Percentiles rank a stretch among this genome's conserved stretches.
These are phyloP conservation scores for Xylariomycetidae sp. DNA, from an alignment of 2,329 filamentous ascomycete genomes.

Conservation along the genomic window DNA sequence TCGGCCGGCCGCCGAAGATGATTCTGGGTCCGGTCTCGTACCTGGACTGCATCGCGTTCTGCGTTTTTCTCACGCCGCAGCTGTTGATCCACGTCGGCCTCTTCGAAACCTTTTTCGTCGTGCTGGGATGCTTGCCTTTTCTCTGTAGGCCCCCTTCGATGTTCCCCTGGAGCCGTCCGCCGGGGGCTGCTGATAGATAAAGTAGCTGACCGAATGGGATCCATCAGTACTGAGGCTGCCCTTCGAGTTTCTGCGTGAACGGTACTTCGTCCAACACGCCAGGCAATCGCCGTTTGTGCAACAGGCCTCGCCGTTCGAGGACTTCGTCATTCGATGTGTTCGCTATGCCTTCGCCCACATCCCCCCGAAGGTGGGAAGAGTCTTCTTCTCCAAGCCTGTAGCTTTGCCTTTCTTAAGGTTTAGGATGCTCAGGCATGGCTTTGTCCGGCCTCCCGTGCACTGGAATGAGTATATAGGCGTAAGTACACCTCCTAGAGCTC, in stretches of 20 bases:
- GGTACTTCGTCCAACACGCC: slow-evolving; percentile 39
- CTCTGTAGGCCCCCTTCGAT: too few species aligned
- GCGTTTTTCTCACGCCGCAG: slow-evolving; percentile 64
- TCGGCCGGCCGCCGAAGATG: slow-evolving; percentile 53
- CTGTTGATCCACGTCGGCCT: slow-evolving; percentile 63
- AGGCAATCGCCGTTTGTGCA: slow-evolving; percentile 58
- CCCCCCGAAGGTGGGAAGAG: slow-evolving; percentile 59
- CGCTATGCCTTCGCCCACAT: slow-evolving; percentile 71
- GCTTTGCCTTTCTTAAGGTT: slow-evolving; percentile 69
- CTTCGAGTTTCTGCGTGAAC: slow-evolving; percentile 49
- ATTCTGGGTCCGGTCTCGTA: slow-evolving; percentile 69
- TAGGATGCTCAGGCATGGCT: slow-evolving; percentile 68
- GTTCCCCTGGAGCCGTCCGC: too few species aligned
- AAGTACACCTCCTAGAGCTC: slow-evolving; percentile 18
- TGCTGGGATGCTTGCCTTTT: slow-evolving; percentile 61
- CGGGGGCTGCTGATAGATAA: too few species aligned
- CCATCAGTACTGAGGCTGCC: slow-evolving; percentile 58
- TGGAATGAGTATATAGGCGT: slow-evolving; percentile 54
- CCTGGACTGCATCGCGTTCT: slow-evolving; percentile 69
- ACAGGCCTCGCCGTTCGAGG: slow-evolving; percentile 67
- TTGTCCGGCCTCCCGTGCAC: slow-evolving; percentile 52
- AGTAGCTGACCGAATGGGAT: slow-evolving; percentile 4
- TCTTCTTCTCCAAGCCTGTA: slow-evolving; percentile 73
- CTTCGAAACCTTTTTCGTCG: slow-evolving; percentile 50
- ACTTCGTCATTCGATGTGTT: slow-evolving; percentile 70